Base-by-base conservation (phyloP, 2,329 filamentous ascomycete genomes). In the Aureobasidium sp. region DNA sequence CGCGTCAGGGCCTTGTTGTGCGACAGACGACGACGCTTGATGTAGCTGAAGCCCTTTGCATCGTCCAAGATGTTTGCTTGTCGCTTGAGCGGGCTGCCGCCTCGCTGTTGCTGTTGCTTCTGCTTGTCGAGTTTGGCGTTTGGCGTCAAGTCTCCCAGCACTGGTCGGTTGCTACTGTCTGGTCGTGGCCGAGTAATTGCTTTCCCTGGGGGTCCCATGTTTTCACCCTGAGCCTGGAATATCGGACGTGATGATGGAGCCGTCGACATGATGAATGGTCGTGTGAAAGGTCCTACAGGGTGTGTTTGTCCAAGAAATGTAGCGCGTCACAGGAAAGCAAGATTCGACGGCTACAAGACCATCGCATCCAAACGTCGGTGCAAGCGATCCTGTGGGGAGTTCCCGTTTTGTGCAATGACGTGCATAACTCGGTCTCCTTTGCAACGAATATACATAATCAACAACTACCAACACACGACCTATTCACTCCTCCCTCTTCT, bases 1-100 rank as follows among this genome's bases (percentile, higher is more conserved):
- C 37, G 43, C 45, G 46, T 50, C 35, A 47, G 29, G n/a, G 46
- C 43, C 23, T 51, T 49, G 38, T 37, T 49, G 47, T 51, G 57
- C 17, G 60, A 62, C 13, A 64, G 61, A 31, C 65, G 65, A 42
- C 71, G 63, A 59, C 64, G 66, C 66, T 72, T 72, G 37, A 73
- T 62, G 61, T 73, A 73, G 31, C 58, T 69, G 62, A 73, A 67
- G 38, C 71, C 71, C 31, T 66, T 63, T 10, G 60, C 65, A n/a
- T 66, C 65, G 37, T 72, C 67, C 38, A 69, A 64, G 25, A 66
- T 61, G 9, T 70, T 66, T 5, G 69, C 68, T 49, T 63, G 69
- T 17, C 71, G 65, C 61, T 73, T 73, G n/a, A 72, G 64, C 23
- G 69, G 69, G 53, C 67, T 70, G 51, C 67, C 64, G 7, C 59